Conservation (phyloP, 2,329 filamentous ascomycete species). For the Coccinonectria pachysandricola region DNA sequence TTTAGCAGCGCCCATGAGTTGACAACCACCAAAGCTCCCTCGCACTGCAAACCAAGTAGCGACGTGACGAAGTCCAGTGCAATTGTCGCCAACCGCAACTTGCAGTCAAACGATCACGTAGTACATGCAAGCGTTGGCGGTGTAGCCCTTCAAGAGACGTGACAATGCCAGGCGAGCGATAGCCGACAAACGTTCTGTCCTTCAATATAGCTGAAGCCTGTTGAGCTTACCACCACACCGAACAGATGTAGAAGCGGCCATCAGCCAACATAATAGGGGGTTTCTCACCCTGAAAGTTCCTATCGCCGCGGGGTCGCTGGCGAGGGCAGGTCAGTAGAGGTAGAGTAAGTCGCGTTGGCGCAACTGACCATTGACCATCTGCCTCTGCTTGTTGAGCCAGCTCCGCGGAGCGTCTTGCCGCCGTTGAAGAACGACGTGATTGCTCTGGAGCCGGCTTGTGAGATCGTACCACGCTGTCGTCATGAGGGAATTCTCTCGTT, state of each 20-base stretch:
- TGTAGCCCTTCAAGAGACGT: too few species aligned
- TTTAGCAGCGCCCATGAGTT: conserved; percentile 13
- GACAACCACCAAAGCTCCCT: conserved; percentile 19
- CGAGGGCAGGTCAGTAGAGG: conserved; percentile 30
- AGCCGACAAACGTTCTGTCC: too few species aligned
- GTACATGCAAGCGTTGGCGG: too few species aligned
- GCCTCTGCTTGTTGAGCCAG: conserved; percentile 77
- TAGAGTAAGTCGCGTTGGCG: conserved; percentile 32
- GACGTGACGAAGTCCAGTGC: too few species aligned
- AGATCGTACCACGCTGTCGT: conserved; percentile 82
- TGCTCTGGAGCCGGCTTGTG: conserved; percentile 67
- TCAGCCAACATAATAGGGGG: too few species aligned
- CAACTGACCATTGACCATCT: conserved; percentile 52
- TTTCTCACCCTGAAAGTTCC: conserved; percentile 27
- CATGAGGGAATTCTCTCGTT: conserved; percentile 70
- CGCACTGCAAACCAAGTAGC: conserved; percentile 14
- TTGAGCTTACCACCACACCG: too few species aligned
- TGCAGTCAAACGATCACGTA: too few species aligned
- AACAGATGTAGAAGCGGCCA: too few species aligned
- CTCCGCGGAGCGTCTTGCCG: conserved; percentile 66
- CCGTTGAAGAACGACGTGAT: conserved; percentile 68
- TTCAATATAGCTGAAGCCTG: too few species aligned
- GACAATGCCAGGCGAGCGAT: too few species aligned
- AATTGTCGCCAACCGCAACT: too few species aligned
- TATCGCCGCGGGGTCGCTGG: conserved; percentile 38